Evolutionary conservation across 2,329 filamentous ascomycete genomes (phyloP), one percentile per base, ranked within the genome.

Genomic region (Cadophora malorum): DNA sequence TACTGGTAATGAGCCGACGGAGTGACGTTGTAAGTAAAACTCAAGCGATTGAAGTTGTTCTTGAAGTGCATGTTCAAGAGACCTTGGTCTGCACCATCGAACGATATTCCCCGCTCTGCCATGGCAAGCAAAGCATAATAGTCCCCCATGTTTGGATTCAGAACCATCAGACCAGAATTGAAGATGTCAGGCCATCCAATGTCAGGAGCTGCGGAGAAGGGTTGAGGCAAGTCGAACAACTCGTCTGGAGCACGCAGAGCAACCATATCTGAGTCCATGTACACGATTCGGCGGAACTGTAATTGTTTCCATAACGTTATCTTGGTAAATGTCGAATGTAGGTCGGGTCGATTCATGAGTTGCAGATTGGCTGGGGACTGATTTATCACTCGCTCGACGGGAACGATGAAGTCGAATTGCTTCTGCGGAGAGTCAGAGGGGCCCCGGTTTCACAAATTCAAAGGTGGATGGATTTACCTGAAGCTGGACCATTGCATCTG

Each of bases 131-230:
- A 85, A 52, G 93, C 91, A 80, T 93, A 90, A 80, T 94, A 98
- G 73, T 97, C 94, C 67, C 90, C 91, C 86, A 94, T 84, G 80
- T 95, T 91, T 41, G 96, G 96, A 19, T 86, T 90, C 68, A 99
- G 81, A 45, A 94, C 93, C 93, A 99, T 96, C 74, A 99, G 89
- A 76, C 96, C 96, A n/a, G 92, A 94, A 81, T 99, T 99, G 88
- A 98, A 98, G 69, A 94, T 87, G 81, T 99, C 96, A 41, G 96
- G 96, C 96, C 96, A 99, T 74, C 96, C 96, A 75, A 98, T 94
- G 79, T 99, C 96, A 38, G 96, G 94, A 12, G 92, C 94, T 1
- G 96, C 89, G 50, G 88, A 86, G 77, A 90, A 90, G 64, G 83
- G 77, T 59, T 87, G 81, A 4, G 82, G 76, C 28, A 89, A 78